Evolutionary conservation across 176 grass and related monocot genomes (phyloP).

Genomic region (Pontederia crassipes): DNA sequence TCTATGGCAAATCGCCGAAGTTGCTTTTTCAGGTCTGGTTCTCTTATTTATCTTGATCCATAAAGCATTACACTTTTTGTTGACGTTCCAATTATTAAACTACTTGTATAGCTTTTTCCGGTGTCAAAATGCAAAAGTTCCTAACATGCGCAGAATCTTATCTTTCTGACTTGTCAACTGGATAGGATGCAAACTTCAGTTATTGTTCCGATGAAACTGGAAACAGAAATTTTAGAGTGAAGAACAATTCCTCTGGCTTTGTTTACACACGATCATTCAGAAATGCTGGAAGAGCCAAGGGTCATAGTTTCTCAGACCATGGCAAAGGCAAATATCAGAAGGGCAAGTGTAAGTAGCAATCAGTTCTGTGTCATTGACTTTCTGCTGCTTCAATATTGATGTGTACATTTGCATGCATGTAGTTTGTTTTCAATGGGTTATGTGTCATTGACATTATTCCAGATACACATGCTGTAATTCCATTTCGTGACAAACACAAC

Average conservation of each 20-base stretch:
- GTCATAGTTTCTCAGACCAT: conserved; percentile 28
- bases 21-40: conserved; percentile 29
- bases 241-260: conserved; percentile 22
- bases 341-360: conserved; percentile 46
- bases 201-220: conserved; percentile 21
- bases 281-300: conserved; percentile 36
- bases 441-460: no score
- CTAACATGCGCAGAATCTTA: not conserved
- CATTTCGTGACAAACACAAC: no score
- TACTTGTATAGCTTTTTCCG: not conserved
- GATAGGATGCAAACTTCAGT: conserved; percentile 46
- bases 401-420: no score
- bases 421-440: no score
- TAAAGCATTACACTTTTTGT: conserved; percentile 1
- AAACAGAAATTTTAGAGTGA: not conserved
- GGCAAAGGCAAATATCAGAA: conserved; percentile 32
- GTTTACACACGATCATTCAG: conserved; percentile 31
- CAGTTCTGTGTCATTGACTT: not conserved
- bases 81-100: not conserved
- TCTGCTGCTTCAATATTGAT: no score
- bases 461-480: no score
- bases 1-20: conserved; percentile 49
- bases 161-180: not conserved
- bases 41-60: not conserved
- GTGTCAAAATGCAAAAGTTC: not conserved